phyloP scores from a whole-genome alignment of 1,139 yeast species.

The Pichia sp. region DNA sequence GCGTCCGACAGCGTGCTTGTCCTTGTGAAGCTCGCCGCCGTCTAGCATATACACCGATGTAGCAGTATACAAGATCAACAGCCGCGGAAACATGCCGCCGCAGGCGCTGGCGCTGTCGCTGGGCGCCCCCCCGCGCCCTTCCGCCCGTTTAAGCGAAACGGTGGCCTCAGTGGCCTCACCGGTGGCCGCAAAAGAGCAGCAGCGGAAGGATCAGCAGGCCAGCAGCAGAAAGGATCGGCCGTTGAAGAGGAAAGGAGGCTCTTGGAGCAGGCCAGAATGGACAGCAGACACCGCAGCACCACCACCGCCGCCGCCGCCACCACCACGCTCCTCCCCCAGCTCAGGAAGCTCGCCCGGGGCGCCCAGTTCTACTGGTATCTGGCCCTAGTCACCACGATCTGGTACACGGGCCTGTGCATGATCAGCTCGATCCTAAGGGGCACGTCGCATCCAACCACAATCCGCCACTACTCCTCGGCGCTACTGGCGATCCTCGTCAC shows the following conservation, averaged over 20 bases:
- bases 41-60: not conserved
- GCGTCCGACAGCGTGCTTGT: not conserved
- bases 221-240: no score
- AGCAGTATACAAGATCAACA: no score
- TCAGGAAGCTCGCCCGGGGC: constrained; percentile 28
- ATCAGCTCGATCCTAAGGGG: constrained; percentile 36
- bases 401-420: constrained; percentile 35
- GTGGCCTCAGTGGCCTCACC: no score
- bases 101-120: no score
- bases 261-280: not conserved
- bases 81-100: no score
- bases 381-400: constrained; percentile 42
- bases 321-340: constrained; percentile 13
- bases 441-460: constrained; percentile 27
- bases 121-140: no score
- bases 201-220: no score
- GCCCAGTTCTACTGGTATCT: constrained; percentile 54
- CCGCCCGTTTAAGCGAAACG: no score
- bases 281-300: not conserved
- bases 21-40: not conserved
- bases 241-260: no score
- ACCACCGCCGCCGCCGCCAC: not conserved
- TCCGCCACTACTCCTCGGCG: constrained; percentile 38
- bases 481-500: constrained; percentile 43
- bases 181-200: no score